Base-by-base conservation (phyloP, 306 rosid species). In the Albizia julibrissin region DNA sequence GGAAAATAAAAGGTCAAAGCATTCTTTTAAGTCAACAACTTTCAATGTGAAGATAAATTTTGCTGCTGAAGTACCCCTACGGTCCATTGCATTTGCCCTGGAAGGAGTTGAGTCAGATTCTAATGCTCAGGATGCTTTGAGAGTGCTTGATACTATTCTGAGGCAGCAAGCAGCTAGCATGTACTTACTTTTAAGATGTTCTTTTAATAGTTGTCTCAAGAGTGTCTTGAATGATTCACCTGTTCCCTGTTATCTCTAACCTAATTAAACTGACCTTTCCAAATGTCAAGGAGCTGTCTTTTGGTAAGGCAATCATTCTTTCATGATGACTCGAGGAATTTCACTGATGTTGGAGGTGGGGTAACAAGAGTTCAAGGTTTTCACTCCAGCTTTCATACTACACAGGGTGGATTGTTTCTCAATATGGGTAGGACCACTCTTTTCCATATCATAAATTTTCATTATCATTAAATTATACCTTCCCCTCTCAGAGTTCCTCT, bases 291-390 rank as follows among this genome's bases (percentile, higher is more conserved):
- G 87, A 95, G 94, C 49, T 91, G 98, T 82, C 97, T 93, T 82
- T 83, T 95, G 84, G 98, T 92, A 50, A 83, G 97, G 68, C 99
- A 95, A 72, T 95, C 99, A 24, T 95, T 91, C 88, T 95, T 93
- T 78, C 93, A 84, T 18, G 94, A 89, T 50, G 97, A 95, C 87
- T 65, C 84, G 5, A 84, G 89, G 74, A 88, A 90, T 87, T 87
- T 87, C 79, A 49, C 77, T 22, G 98, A 93, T 82, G 89, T 95
- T 79, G 99, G 97, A 85, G 97, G 94, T 52, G 97, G 98, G 59
- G 93, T 95, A 68, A 76, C 76, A 34, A 93, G 93, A 80, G 85
- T 88, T 56, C 85, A 87, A 19, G 99, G 98, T 46, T 91, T 91
- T 83, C 95, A 95, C 87, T 94, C 99, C 39, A 93, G 98, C 85